These are phyloP conservation scores for Fusarium piperis DNA, from an alignment of 2,329 filamentous ascomycete genomes.

Conservation along the genomic window DNA sequence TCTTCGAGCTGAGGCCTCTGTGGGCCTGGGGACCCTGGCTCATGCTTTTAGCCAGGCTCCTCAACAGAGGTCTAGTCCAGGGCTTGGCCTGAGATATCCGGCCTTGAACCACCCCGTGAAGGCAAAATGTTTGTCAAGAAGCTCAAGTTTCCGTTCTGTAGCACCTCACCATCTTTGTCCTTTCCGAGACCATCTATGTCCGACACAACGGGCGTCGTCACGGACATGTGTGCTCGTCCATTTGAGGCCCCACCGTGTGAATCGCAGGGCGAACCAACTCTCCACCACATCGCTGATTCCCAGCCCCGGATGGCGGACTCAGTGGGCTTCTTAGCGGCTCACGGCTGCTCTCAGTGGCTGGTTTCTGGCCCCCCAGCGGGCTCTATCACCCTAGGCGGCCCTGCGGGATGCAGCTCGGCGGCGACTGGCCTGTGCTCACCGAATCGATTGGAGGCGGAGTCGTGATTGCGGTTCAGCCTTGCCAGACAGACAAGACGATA, in stretches of 20 bases:
- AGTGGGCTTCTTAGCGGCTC: constrained; percentile 7
- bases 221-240: not conserved
- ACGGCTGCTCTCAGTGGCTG: constrained; percentile 14
- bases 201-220: not conserved
- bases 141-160: not conserved
- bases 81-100: not conserved
- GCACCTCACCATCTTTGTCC: not conserved
- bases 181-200: constrained; percentile 1
- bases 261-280: constrained; percentile 39
- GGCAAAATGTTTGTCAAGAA: not conserved
- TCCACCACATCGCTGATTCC: constrained; percentile 33
- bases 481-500: constrained; percentile 21
- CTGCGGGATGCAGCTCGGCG: constrained; percentile 33
- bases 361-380: constrained; percentile 15
- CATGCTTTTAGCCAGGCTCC: constrained; percentile 2
- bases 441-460: constrained; percentile 29
- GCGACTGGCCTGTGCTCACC: constrained; percentile 13
- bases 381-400: constrained; percentile 8
- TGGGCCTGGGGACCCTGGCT: not conserved
- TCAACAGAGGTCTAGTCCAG: constrained; percentile 10
- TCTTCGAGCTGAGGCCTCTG: constrained; percentile 7
- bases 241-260: constrained; percentile 26
- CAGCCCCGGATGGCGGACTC: constrained; percentile 21
- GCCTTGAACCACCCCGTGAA: not conserved
- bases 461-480: constrained; percentile 38